Evolutionary conservation across 2,329 filamentous ascomycete genomes (phyloP), one percentile per base, ranked within the genome.

Genomic region (Triangularia setosa): DNA sequence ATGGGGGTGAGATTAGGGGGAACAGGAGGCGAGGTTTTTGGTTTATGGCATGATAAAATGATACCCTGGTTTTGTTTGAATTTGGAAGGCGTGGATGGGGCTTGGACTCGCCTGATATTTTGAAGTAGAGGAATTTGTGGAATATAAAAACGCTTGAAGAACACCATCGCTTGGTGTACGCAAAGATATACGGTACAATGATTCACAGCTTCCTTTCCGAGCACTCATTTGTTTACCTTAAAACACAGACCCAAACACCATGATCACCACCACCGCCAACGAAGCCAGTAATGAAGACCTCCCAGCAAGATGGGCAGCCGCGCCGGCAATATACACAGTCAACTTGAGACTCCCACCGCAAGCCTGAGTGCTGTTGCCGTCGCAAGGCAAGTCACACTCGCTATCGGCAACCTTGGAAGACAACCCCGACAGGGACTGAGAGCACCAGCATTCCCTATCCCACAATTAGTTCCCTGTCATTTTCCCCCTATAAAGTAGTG

Each of bases 361-460:
- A 1, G 81, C 75, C 58, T 83, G 78, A 1, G 74, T 77, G 16
- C 74, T 73, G 71, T 85, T 81, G 1, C 84, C 86, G 55, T 82
- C 79, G 68, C 86, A 88, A 0, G 82, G 74, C 30, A 81, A 77
- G 63, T 81, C 74, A 73, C 86, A 88, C 2, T 75, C 74, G 18
- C 68, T 69, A 23, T 86, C 84, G 28, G 77, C 69, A 9, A 86
- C 72, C 65, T 79, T 78, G 9, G 70, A 72, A 16, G 83, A 79
- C 24, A 85, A 77, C 8, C 75, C 73, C 8, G 79, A 79, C n/a
- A 88, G 70, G 56, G 76, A 75, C 18, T 80, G 76, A 23, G 82
- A 79, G 73, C 86, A 88, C 80, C 84, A 88, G 78, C 85, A 88
- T 75, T 87, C 84, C 62, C 83, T 84, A 33, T 33, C n/a, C n/a